Percentiles rank a stretch among this genome's conserved stretches.
These are phyloP conservation scores for Moesziomyces sp. DNA, from an alignment of 1,284 basidiomycete species.

Conservation along the genomic window DNA sequence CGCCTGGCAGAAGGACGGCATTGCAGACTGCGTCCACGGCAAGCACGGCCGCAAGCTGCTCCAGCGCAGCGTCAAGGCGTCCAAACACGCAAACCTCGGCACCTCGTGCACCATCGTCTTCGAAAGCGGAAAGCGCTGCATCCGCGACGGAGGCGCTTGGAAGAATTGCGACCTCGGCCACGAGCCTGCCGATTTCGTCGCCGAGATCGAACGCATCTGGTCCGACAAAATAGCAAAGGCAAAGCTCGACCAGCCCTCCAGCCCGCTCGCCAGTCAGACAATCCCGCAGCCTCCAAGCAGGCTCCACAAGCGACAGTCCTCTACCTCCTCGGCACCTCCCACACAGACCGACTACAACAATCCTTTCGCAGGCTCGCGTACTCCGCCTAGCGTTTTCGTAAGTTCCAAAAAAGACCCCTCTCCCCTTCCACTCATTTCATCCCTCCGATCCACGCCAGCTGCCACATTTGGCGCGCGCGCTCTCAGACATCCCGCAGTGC, in stretches of 20 bases:
- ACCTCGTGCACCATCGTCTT: slow-evolving; percentile 52
- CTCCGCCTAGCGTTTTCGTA: slow-evolving; percentile 61
- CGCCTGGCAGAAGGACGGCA: slow-evolving; percentile 52
- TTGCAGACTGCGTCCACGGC: slow-evolving; percentile 48
- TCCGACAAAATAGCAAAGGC: slow-evolving; percentile 26
- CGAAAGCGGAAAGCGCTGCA: slow-evolving; percentile 46
- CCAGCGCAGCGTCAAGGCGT: slow-evolving; percentile 32
- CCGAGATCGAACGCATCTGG: slow-evolving; percentile 53
- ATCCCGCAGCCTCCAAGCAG: slow-evolving; percentile 1
- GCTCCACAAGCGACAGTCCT: slow-evolving; percentile 29
- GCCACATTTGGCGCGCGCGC: neutral
- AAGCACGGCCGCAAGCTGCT: slow-evolving; percentile 46
- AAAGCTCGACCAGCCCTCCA: neutral
- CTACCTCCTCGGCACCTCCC: slow-evolving; percentile 15
- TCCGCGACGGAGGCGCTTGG: slow-evolving; percentile 54
- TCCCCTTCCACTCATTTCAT: neutral
- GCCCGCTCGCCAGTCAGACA: slow-evolving; percentile 4
- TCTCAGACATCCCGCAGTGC: neutral
- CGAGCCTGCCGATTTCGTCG: slow-evolving; percentile 48
- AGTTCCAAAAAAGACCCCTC: slow-evolving; percentile 14
- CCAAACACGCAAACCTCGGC: slow-evolving; percentile 26
- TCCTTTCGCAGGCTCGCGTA: slow-evolving; percentile 25
- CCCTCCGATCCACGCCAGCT: neutral
- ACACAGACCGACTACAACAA: slow-evolving; percentile 11
- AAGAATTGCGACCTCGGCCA: slow-evolving; percentile 56